Conservation (phyloP, 257 asterid genomes). For the Paraleonurus japonicus region DNA sequence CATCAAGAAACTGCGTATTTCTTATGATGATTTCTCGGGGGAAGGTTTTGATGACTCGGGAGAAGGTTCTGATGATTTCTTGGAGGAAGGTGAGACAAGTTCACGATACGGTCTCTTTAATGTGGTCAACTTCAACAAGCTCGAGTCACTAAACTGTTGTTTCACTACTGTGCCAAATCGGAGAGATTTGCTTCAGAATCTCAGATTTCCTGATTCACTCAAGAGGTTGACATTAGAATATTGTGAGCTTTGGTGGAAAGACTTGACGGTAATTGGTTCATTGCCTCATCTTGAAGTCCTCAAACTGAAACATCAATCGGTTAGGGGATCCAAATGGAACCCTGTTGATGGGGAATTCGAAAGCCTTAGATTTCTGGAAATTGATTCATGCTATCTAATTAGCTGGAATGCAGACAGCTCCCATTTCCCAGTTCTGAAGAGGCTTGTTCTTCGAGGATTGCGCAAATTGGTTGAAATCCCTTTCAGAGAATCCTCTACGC, state of each 20-base stretch:
- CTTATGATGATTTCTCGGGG: neutral
- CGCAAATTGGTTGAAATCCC: neutral
- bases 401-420: neutral
- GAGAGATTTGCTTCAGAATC: neutral
- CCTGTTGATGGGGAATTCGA: neutral
- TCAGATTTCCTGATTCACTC: neutral
- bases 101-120: neutral
- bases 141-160: neutral
- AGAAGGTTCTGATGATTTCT: neutral
- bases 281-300: conserved; percentile 6
- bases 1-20: neutral
- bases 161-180: neutral
- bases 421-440: neutral
- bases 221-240: neutral
- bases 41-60: neutral
- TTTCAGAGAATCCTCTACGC: neutral
- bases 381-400: conserved; percentile 2
- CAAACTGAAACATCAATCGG: neutral
- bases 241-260: neutral
- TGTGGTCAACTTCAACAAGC: neutral
- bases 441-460: neutral
- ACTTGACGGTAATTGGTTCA: neutral
- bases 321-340: neutral
- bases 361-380: neutral
- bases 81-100: neutral